Conservation (phyloP, 1,284 basidiomycete species). For the Pyrrhoderma noxium region DNA sequence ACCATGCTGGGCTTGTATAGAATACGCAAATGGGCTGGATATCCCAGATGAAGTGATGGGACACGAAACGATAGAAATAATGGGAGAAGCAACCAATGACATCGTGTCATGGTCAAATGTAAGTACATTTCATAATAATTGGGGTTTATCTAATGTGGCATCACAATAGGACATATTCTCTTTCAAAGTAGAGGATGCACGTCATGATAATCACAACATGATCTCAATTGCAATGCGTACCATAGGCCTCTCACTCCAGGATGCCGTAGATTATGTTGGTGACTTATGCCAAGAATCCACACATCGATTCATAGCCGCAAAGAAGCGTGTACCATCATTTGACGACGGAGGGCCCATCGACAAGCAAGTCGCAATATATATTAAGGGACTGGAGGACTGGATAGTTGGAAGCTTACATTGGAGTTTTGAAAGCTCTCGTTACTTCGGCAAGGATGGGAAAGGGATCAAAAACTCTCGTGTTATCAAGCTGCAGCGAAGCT, state of each 20-base stretch:
- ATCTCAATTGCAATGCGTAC: constrained; percentile 25
- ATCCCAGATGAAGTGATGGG: constrained; percentile 30
- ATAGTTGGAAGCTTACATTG: constrained; percentile 28
- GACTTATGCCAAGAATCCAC: constrained; percentile 24
- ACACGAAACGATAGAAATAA: constrained; percentile 26
- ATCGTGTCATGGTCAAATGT: constrained; percentile 44
- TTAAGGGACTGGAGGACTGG: constrained; percentile 28
- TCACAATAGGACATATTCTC: constrained; percentile 42
- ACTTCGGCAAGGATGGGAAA: constrained; percentile 32
- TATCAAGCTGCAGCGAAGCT: constrained; percentile 23
- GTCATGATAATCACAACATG: constrained; percentile 26
- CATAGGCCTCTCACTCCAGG: constrained; percentile 23
- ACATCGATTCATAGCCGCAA: constrained; percentile 23
- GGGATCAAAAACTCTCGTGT: constrained; percentile 29
- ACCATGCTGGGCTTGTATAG: constrained; percentile 46
- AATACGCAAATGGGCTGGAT: constrained; percentile 42
- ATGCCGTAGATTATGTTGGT: constrained; percentile 27
- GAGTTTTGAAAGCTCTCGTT: constrained; percentile 32
- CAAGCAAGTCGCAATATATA: constrained; percentile 25
- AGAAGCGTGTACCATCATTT: constrained; percentile 26
- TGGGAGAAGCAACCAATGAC: constrained; percentile 36
- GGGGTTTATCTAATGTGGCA: neutral
- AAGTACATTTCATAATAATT: constrained; percentile 19
- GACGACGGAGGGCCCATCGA: constrained; percentile 24
- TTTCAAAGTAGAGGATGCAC: constrained; percentile 36